Percentiles rank a stretch among this genome's conserved stretches.
phyloP scores from a whole-genome alignment of 441 rosid species.

The Macaranga tanarius region DNA sequence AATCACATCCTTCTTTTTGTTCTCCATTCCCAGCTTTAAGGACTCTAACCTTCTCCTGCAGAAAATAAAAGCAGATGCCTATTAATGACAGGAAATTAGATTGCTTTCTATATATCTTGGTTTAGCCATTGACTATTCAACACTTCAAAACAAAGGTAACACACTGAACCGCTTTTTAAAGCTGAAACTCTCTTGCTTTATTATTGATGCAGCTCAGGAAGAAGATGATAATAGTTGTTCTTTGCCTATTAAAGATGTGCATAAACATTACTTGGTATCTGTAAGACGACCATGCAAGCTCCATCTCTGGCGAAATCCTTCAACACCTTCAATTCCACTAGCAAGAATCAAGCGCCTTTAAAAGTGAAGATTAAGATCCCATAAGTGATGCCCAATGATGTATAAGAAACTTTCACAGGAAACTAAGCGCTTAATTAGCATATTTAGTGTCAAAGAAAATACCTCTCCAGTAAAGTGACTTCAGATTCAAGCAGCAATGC shows the following conservation, averaged over 20 bases:
- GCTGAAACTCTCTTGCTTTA: neutral
- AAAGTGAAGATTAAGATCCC: neutral
- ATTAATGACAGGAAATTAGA: neutral
- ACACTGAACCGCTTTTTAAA: neutral
- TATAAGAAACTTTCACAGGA: slow-evolving; percentile 1
- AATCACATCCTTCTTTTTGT: slow-evolving; percentile 34
- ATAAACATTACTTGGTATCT: slow-evolving; percentile 63
- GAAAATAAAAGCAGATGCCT: neutral
- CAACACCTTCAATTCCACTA: slow-evolving; percentile 82
- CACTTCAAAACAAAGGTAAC: neutral
- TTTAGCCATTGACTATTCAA: neutral
- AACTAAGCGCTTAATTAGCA: neutral
- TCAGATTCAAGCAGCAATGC: slow-evolving; percentile 75
- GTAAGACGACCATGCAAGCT: slow-evolving; percentile 90
- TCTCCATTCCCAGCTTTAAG: slow-evolving; percentile 65
- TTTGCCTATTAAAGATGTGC: slow-evolving; percentile 4
- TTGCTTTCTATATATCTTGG: neutral
- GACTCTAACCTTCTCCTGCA: slow-evolving; percentile 71
- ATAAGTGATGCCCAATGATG: slow-evolving; percentile 2
- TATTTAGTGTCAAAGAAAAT: slow-evolving; percentile 15
- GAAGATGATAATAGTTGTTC: neutral
- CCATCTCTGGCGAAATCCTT: slow-evolving; percentile 94
- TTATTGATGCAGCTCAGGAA: neutral
- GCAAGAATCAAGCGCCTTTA: slow-evolving; percentile 85
- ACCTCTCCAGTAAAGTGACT: slow-evolving; percentile 83